These are phyloP conservation scores for Vanrija sp. DNA, from an alignment of 1,284 basidiomycete species.

Conservation along the genomic window DNA sequence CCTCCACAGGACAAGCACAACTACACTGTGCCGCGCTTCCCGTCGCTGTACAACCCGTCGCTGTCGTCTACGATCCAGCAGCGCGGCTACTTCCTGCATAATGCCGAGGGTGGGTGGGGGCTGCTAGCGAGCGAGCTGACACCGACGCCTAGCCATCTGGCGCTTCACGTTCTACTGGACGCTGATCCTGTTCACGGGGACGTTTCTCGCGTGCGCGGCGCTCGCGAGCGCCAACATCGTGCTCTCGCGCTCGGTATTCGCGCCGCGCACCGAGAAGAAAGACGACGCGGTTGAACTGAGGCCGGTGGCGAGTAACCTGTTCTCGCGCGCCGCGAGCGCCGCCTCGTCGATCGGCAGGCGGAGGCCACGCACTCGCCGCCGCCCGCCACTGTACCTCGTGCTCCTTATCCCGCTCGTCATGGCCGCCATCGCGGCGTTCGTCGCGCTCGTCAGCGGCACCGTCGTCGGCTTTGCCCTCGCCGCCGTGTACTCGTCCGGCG, in stretches of 20 bases:
- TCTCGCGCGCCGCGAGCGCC: neutral
- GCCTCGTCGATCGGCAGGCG: neutral
- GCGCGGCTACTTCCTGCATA: conserved; percentile 45
- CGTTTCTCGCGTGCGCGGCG: conserved; percentile 63
- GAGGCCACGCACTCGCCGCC: conserved; percentile 14
- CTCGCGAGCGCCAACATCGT: conserved; percentile 67
- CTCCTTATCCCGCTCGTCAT: conserved; percentile 32
- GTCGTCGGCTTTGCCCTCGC: conserved; percentile 67
- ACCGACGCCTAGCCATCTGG: conserved; percentile 64
- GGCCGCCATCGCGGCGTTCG: conserved; percentile 55
- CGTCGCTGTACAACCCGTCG: conserved; percentile 54
- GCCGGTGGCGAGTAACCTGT: neutral
- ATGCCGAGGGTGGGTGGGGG: conserved; percentile 49
- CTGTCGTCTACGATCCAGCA: conserved; percentile 39
- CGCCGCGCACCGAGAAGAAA: neutral
- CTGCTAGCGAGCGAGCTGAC: no score
- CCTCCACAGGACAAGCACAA: conserved; percentile 19
- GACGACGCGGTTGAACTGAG: neutral
- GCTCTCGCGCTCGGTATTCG: conserved; percentile 50
- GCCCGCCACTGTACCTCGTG: conserved; percentile 39
- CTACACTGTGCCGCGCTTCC: conserved; percentile 49
- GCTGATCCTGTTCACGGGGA: conserved; percentile 65
- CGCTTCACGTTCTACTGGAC: conserved; percentile 82
- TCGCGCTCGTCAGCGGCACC: conserved; percentile 65
- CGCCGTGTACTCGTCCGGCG: conserved; percentile 64